Evolutionary conservation across 352 stramenopile species (phyloP).

Genomic region (Aphanomyces astaci): DNA sequence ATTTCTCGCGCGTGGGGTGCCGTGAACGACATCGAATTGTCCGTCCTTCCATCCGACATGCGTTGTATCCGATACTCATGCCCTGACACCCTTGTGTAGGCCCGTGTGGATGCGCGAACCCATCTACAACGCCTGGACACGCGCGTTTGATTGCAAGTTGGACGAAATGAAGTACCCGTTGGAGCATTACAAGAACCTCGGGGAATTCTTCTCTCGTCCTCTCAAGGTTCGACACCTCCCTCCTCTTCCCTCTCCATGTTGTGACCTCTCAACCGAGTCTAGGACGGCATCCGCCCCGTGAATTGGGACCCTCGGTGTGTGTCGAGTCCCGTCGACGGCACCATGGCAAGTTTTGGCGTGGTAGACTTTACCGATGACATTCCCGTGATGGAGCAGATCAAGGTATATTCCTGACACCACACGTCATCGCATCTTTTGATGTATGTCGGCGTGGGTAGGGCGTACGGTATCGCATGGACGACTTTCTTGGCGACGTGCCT

Average conservation of each 20-base stretch:
- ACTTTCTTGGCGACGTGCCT: constrained; percentile 62
- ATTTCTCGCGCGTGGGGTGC: constrained; percentile 66
- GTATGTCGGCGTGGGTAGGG: too few species aligned
- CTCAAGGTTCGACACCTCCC: constrained; percentile 44
- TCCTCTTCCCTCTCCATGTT: not conserved
- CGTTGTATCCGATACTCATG: not conserved
- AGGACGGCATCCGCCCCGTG: constrained; percentile 21
- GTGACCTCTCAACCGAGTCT: not conserved
- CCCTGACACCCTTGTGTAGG: constrained; percentile 24
- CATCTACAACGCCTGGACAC: constrained; percentile 79
- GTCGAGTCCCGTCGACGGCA: constrained; percentile 55
- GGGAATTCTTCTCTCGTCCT: constrained; percentile 78
- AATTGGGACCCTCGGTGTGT: constrained; percentile 25
- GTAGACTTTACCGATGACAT: constrained; percentile 42
- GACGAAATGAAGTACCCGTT: constrained; percentile 80
- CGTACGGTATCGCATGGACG: constrained; percentile 68
- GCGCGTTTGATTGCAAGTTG: constrained; percentile 70
- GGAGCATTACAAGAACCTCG: constrained; percentile 62
- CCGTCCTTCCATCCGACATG: constrained; percentile 24
- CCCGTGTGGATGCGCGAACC: constrained; percentile 56
- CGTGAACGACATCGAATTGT: constrained; percentile 76
- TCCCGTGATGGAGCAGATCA: constrained; percentile 70
- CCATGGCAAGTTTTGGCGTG: constrained; percentile 45
- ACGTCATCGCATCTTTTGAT: not conserved
- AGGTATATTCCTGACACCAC: constrained; percentile 23